phyloP scores from a whole-genome alignment of 768 basidiomycete genomes.

The Lactarius tabidus region DNA sequence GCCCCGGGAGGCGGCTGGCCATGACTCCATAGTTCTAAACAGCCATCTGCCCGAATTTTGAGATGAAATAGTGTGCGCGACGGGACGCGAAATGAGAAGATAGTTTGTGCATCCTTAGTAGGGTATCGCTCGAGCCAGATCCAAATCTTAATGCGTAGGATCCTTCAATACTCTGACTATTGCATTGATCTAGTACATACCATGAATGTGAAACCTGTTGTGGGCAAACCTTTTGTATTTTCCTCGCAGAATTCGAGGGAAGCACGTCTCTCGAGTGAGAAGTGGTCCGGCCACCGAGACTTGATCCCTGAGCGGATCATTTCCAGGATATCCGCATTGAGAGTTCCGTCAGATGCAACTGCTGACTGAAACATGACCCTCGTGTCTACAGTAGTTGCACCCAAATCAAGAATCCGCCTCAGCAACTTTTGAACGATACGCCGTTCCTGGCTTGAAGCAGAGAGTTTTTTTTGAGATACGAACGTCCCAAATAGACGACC shows the following conservation, averaged over 20 bases:
- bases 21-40: constrained; percentile 45
- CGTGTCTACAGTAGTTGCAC: constrained; percentile 61
- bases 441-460: constrained; percentile 46
- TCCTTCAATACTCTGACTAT: constrained; percentile 28
- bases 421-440: constrained; percentile 58
- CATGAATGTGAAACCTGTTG: constrained; percentile 70
- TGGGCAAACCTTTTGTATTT: constrained; percentile 50
- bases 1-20: constrained; percentile 39
- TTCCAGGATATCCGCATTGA: constrained; percentile 66
- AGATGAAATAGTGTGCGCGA: constrained; percentile 40
- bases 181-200: constrained; percentile 33
- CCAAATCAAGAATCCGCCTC: constrained; percentile 69
- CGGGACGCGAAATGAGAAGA: constrained; percentile 38
- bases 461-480: constrained; percentile 30
- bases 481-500: constrained; percentile 50
- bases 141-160: constrained; percentile 41
- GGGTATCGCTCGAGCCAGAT: constrained; percentile 45
- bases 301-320: constrained; percentile 67
- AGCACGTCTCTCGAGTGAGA: constrained; percentile 59
- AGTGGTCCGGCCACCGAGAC: constrained; percentile 74
- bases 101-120: constrained; percentile 29
- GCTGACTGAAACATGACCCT: constrained; percentile 57
- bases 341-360: constrained; percentile 43
- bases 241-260: constrained; percentile 47
- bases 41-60: constrained; percentile 51